Evolutionary conservation across 352 stramenopile genomes (phyloP).

Genomic region (Nothophytophthora sp.): DNA sequence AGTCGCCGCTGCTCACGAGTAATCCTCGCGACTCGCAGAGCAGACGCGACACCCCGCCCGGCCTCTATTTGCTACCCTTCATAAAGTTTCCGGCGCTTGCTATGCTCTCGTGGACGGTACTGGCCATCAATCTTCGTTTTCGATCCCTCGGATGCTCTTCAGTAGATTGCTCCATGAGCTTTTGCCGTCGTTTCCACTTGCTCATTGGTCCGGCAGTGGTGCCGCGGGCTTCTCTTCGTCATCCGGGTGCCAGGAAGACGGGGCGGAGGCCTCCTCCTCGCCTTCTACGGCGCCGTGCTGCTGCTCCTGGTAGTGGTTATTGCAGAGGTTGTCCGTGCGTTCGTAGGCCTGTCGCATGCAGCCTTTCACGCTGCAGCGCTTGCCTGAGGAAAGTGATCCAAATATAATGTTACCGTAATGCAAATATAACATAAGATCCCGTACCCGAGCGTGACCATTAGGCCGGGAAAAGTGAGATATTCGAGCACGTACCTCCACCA

Average conservation of each 20-base stretch:
- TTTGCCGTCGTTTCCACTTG: not conserved
- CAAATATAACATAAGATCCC: not conserved
- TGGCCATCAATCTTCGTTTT: no score
- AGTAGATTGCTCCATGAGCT: not conserved
- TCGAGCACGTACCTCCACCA: conserved; percentile 44
- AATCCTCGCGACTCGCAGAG: no score
- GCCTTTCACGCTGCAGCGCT: conserved; percentile 46
- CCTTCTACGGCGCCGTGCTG: conserved; percentile 12
- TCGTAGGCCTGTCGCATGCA: conserved; percentile 66
- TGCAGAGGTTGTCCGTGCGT: conserved; percentile 66
- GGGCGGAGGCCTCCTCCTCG: not conserved
- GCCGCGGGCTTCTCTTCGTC: conserved; percentile 25
- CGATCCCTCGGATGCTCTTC: not conserved
- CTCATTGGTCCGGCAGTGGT: conserved; percentile 12
- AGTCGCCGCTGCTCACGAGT: no score
- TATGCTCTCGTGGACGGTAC: no score
- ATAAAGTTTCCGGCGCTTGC: no score
- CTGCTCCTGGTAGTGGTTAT: conserved; percentile 49
- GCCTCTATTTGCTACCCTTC: no score
- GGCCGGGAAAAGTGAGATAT: not conserved
- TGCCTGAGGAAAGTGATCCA: conserved; percentile 17
- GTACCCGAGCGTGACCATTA: not conserved
- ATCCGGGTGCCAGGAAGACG: conserved; percentile 9
- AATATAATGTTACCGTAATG: not conserved
- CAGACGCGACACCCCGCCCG: no score